These are phyloP conservation scores for Anthracocystis panici-leucophaei DNA, from an alignment of 1,284 basidiomycete species.

Conservation along the genomic window DNA sequence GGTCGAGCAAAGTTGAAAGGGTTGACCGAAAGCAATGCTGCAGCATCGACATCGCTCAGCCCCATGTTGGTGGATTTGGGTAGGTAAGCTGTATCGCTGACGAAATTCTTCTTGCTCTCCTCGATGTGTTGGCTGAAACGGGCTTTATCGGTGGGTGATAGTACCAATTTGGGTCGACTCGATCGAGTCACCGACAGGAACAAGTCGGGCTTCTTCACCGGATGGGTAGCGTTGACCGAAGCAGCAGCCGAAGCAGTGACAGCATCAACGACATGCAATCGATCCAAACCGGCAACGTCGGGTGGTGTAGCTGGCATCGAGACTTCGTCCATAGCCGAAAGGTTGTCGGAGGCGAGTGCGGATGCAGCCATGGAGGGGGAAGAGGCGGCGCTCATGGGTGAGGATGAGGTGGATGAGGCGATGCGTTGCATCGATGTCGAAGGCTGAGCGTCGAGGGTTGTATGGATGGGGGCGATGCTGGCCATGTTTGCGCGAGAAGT, in stretches of 20 bases:
- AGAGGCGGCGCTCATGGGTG: conserved; percentile 29
- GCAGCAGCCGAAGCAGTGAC: conserved; percentile 8
- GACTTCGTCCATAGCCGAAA: conserved; percentile 35
- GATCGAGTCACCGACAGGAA: conserved; percentile 27
- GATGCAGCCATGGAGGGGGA: conserved; percentile 35
- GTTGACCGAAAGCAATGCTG: conserved; percentile 42
- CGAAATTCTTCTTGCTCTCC: conserved; percentile 44
- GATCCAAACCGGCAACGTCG: conserved; percentile 18
- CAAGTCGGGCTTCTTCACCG: conserved; percentile 22
- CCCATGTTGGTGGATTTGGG: conserved; percentile 57
- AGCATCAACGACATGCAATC: conserved; percentile 15
- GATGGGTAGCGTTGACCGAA: conserved; percentile 11
- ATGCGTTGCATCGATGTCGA: conserved; percentile 26
- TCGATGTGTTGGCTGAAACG: conserved; percentile 37
- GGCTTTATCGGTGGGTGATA: conserved; percentile 31
- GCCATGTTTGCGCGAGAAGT: not conserved
- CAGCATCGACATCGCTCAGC: conserved; percentile 44
- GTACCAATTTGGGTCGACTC: conserved; percentile 27
- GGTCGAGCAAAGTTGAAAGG: conserved; percentile 39
- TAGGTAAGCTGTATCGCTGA: conserved; percentile 43
- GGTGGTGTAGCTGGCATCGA: conserved; percentile 49
- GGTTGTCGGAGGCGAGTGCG: conserved; percentile 16
- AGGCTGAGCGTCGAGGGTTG: conserved; percentile 1
- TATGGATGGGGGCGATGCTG: conserved; percentile 7
- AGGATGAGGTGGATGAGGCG: conserved; percentile 16